These are phyloP conservation scores for Lactifluus rugatus DNA, from an alignment of 768 basidiomycete genomes.

Conservation along the genomic window DNA sequence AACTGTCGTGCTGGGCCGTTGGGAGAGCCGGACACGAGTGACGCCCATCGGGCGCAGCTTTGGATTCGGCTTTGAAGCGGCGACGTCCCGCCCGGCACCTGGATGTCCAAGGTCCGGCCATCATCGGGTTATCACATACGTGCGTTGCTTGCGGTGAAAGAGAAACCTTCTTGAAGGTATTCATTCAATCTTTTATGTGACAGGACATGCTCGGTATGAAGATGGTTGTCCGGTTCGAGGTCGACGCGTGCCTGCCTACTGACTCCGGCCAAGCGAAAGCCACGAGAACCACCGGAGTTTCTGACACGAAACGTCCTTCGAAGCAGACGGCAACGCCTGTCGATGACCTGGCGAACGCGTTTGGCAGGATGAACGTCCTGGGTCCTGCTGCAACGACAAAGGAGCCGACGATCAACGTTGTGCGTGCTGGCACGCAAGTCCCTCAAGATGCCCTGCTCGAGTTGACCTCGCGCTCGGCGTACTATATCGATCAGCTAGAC, in stretches of 20 bases:
- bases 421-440: slow-evolving; percentile 13
- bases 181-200: not conserved
- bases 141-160: slow-evolving; percentile 27
- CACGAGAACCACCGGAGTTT: not conserved
- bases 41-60: slow-evolving; percentile 30
- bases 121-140: slow-evolving; percentile 54
- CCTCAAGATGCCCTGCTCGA: slow-evolving; percentile 24
- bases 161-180: not conserved
- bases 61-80: slow-evolving; percentile 55
- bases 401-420: not conserved
- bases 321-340: not conserved
- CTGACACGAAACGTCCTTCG: not conserved
- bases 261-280: not conserved
- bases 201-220: slow-evolving; percentile 52
- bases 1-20: slow-evolving; percentile 53
- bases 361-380: slow-evolving; percentile 17
- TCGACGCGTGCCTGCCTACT: slow-evolving; percentile 31
- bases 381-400: not conserved
- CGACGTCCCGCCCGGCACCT: slow-evolving; percentile 36
- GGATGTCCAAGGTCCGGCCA: slow-evolving; percentile 49
- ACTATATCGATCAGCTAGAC: slow-evolving; percentile 28
- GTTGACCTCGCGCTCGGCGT: slow-evolving; percentile 26
- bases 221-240: slow-evolving; percentile 49
- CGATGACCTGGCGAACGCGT: slow-evolving; percentile 21
- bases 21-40: slow-evolving; percentile 36